phyloP scores from a whole-genome alignment of 2,329 filamentous ascomycete genomes.

The Triangularia verruculosa region DNA sequence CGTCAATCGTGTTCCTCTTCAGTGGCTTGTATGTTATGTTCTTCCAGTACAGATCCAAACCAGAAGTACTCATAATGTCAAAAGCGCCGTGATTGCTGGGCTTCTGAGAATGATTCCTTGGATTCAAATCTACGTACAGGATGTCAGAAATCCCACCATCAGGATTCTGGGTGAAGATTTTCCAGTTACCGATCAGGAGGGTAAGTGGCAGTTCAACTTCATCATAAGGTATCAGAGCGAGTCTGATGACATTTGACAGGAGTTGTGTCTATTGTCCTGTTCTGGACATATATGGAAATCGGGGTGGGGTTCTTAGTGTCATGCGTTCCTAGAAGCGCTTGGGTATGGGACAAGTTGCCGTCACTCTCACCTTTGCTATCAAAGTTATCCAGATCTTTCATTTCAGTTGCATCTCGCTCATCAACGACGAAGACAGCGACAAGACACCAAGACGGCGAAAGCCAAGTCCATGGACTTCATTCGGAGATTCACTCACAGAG shows the following conservation, averaged over 20 bases:
- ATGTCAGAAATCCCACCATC: not conserved
- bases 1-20: not conserved
- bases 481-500: not conserved
- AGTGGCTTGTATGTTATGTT: not conserved
- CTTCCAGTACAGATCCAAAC: not conserved
- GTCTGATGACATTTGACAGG: not conserved
- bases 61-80: not conserved
- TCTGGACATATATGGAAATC: not conserved
- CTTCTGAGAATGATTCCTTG: not conserved
- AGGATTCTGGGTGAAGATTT: not conserved
- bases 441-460: not conserved
- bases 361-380: not conserved
- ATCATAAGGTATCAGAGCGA: not conserved
- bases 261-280: not conserved
- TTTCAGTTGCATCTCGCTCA: not conserved
- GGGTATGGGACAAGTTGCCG: not conserved
- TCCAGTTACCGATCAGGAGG: not conserved
- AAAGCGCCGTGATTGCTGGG: not conserved
- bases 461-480: not conserved
- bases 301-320: not conserved
- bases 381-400: not conserved
- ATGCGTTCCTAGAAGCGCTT: not conserved
- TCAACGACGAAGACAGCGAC: not conserved
- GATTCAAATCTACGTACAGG: not conserved
- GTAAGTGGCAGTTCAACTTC: not conserved